A percentile compares a stretch with the other conserved stretches of the same genome.
Conservation (phyloP, 352 stramenopile genomes). For the Thraustochytrium sp. region DNA sequence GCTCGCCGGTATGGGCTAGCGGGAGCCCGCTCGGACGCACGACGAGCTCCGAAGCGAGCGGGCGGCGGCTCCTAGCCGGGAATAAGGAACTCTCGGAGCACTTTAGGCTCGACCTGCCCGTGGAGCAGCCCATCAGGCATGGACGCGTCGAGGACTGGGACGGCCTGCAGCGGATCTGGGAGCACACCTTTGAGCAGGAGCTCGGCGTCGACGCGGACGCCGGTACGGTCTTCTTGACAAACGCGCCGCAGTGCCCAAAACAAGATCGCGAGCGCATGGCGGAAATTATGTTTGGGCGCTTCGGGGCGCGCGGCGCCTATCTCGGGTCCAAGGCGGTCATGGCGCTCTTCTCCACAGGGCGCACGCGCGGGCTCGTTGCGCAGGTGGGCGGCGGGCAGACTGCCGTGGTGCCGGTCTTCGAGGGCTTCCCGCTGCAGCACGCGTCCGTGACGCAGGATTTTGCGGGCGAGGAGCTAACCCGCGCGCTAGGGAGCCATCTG, state of each 20-base stretch:
- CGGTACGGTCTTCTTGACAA: constrained; percentile 11
- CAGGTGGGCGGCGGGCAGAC: not conserved
- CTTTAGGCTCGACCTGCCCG: not conserved
- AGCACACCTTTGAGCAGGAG: constrained; percentile 30
- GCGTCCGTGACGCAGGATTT: not conserved
- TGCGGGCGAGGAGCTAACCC: constrained; percentile 33
- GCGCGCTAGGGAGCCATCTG: not conserved
- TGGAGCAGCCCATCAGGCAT: constrained; percentile 17
- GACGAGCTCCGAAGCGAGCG: not conserved
- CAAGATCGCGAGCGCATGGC: constrained; percentile 28
- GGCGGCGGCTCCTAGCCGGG: not conserved
- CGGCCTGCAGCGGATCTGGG: constrained; percentile 30
- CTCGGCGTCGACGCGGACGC: constrained; percentile 3
- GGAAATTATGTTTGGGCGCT: constrained; percentile 22
- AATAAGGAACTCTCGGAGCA: not conserved
- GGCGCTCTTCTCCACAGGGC: constrained; percentile 31
- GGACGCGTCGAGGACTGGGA: constrained; percentile 45
- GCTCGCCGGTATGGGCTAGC: not conserved
- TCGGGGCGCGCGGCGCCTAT: not conserved
- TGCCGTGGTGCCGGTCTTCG: constrained; percentile 36
- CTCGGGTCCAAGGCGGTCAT: constrained; percentile 9
- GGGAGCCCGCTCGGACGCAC: too few relatives aligned
- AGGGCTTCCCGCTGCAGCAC: constrained; percentile 30
- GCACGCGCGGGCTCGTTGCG: constrained; percentile 14
- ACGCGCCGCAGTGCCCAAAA: not conserved